Conservation (phyloP, 176 grass and related monocot genomes). For the Lolium rigidum region DNA sequence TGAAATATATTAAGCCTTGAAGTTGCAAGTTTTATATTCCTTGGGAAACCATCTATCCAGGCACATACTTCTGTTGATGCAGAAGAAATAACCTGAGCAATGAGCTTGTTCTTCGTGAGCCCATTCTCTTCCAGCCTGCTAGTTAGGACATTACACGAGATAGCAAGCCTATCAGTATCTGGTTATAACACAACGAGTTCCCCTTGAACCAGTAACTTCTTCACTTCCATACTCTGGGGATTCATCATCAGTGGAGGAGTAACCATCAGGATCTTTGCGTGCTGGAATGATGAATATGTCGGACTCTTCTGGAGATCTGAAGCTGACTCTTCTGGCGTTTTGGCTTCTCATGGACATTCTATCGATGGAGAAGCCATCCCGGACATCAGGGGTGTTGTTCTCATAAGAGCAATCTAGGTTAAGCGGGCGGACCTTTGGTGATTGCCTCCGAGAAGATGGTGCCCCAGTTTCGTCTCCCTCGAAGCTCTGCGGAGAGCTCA, state of each 20-base stretch:
- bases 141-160: conserved; percentile 19
- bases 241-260: conserved; percentile 40
- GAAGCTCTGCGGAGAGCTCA: conserved; percentile 42
- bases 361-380: conserved; percentile 53
- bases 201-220: conserved; percentile 46
- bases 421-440: conserved; percentile 52
- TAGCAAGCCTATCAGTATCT: conserved; percentile 38
- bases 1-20: neutral
- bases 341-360: conserved; percentile 51
- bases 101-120: neutral
- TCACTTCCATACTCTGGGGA: conserved; percentile 32
- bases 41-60: conserved; percentile 25
- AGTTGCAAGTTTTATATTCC: conserved; percentile 26
- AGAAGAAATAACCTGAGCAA: conserved; percentile 1
- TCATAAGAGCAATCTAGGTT: conserved; percentile 36
- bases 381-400: conserved; percentile 37
- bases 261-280: conserved; percentile 42
- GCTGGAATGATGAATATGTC: conserved; percentile 61
- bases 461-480: conserved; percentile 34
- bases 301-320: conserved; percentile 45
- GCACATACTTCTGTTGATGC: neutral
- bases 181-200: conserved; percentile 16
- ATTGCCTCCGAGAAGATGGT: conserved; percentile 50
- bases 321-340: conserved; percentile 60
- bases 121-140: conserved; percentile 22